Base-by-base conservation (phyloP, 805 yeast genomes). In the Candida maesae region DNA sequence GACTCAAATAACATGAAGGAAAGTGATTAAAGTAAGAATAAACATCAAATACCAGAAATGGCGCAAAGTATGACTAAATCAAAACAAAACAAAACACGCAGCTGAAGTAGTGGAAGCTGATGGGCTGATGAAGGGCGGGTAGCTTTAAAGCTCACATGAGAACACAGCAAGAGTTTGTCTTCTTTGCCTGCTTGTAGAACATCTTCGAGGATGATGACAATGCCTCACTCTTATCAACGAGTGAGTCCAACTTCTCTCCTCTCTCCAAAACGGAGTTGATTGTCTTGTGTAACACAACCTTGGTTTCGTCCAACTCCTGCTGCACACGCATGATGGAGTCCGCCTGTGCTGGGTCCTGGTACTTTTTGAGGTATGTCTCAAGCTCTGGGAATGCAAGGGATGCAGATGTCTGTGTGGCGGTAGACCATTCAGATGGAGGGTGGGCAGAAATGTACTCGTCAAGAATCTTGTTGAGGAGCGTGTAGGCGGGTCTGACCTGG, bases 181-280 rank as follows among this genome's bases (percentile, higher is more conserved):
- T 91, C 73, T 93, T 89, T 25, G 99, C 98, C 65, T 91, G 96
- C 61, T 88, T 90, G 71, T 91, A 93, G 63, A 93, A 93, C 85
- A 89, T 88, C 60, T 91, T 80, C 17, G 96, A 85, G 40, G 90
- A 78, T 15, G 86, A 75, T 26, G 93, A 83, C 58, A 93, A 73
- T 1, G 96, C 95, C 63, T 90, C 97, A 28, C 95, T 84, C 70
- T 93, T 93, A 60, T 91, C 96, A 31, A 93, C 98, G 54, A 93
- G 73, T 31, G 93, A 75, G 60, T 93, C 99, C 56, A 93, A 76
- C 58, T 89, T 89, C 65, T 93, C 99, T 38, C 99, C 99, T 63
- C 99, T 79, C 64, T 88, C 95, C 60, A 93, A 74, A 8, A 93
- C 96, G 47, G 84, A 75, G 65, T 93, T 97, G 52, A 93, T 91